Evolutionary conservation across 371 early-diverging fungal genomes (phyloP).

Genomic region (Mortierella sp.): DNA sequence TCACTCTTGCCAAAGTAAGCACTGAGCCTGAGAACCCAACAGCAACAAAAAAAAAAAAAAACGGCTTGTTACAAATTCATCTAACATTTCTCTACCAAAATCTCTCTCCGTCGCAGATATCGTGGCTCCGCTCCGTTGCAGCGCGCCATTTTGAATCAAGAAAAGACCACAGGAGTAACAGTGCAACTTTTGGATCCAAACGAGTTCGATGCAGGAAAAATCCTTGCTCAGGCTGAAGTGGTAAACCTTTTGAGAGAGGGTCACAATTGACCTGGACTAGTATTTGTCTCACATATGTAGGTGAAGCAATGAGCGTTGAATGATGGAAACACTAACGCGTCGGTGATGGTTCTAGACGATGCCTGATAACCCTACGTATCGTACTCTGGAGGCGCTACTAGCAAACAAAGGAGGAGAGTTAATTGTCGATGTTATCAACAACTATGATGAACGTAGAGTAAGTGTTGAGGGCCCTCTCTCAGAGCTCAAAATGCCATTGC

Average conservation of each 20-base stretch:
- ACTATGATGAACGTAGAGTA: constrained; percentile 70
- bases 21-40: neutral
- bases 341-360: constrained; percentile 54
- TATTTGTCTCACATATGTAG: too few relatives aligned
- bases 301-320: too few relatives aligned
- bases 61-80: too few relatives aligned
- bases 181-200: constrained; percentile 86
- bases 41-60: neutral
- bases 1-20: constrained; percentile 41
- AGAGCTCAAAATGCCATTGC: neutral
- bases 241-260: constrained; percentile 36
- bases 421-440: constrained; percentile 70
- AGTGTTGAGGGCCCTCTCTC: neutral
- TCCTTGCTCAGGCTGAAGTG: constrained; percentile 76
- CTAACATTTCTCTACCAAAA: neutral
- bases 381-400: constrained; percentile 65
- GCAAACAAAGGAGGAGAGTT: constrained; percentile 75
- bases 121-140: constrained; percentile 96
- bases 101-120: constrained; percentile 62
- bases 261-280: neutral
- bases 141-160: constrained; percentile 85
- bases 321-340: neutral
- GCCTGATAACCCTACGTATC: constrained; percentile 57
- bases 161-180: constrained; percentile 85
- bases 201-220: constrained; percentile 88